These are phyloP conservation scores for Phialocephala sp. DNA, from an alignment of 2,329 filamentous ascomycete genomes.

Conservation along the genomic window DNA sequence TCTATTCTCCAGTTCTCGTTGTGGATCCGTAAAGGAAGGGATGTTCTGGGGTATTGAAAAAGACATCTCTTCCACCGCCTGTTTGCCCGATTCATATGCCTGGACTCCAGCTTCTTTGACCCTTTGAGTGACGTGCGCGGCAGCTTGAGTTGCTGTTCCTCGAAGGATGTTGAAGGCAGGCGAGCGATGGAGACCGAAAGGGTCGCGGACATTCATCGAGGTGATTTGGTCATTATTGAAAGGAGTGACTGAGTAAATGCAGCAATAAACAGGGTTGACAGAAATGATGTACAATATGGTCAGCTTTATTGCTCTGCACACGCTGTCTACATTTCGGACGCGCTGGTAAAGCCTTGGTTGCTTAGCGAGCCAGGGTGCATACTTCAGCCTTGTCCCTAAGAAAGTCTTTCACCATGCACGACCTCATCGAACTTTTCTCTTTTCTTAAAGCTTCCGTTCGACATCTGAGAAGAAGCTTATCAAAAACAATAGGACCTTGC, in stretches of 20 bases:
- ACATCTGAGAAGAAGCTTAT: no score
- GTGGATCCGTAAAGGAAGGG: slow-evolving; percentile 70
- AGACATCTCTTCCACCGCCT: slow-evolving; percentile 56
- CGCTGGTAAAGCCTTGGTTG: slow-evolving; percentile 7
- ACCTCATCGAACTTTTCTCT: neutral
- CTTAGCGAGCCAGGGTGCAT: slow-evolving; percentile 12
- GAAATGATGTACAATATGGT: slow-evolving; percentile 11
- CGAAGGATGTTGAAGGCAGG: slow-evolving; percentile 58
- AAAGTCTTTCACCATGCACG: neutral
- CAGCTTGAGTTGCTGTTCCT: slow-evolving; percentile 53
- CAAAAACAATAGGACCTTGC: neutral
- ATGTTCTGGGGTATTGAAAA: slow-evolving; percentile 73
- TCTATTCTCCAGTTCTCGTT: slow-evolving; percentile 68
- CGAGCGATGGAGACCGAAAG: slow-evolving; percentile 45
- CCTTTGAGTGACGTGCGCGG: slow-evolving; percentile 52
- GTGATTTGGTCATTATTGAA: slow-evolving; percentile 36
- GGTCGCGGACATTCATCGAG: slow-evolving; percentile 46
- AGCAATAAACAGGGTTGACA: slow-evolving; percentile 21
- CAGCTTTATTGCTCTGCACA: slow-evolving; percentile 21
- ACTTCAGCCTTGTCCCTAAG: slow-evolving; percentile 11
- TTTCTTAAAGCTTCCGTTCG: no score
- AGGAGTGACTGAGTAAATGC: slow-evolving; percentile 31
- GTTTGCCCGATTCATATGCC: slow-evolving; percentile 51
- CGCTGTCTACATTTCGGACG: slow-evolving; percentile 22
- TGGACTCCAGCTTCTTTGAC: slow-evolving; percentile 56